Base-by-base conservation (phyloP, 495 filamentous ascomycete genomes). In the Penicillium ucsense region DNA sequence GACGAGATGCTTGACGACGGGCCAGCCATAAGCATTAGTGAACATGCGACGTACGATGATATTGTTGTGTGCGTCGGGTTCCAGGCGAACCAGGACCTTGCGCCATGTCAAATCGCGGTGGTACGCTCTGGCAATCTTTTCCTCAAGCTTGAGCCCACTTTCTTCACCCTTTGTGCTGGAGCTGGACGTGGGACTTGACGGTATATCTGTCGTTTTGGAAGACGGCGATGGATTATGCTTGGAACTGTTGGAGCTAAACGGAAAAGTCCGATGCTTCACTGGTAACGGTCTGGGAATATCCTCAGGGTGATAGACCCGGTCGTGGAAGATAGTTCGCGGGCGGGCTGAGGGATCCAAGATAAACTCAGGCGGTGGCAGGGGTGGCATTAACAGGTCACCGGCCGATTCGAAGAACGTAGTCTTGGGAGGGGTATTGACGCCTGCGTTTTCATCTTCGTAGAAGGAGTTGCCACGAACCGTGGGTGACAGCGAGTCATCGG, bases 41-140 rank as follows among this genome's bases (percentile, higher is more conserved):
- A 98, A 97, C 80, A 86, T 91, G 31, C 92, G 82, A 29, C 92
- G 84, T 12, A 98, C 92, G 49, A 95, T 84, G 48, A 98, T 91
- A 61, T 98, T 98, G 65, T 98, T 98, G 64, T 98, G 92, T 3
- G 92, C 92, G 72, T 98, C 92, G 1, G 92, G 92, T 61, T 98
- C 92, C 6, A 98, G 75, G 38, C 90, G 81, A 20, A 97, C 92
- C 7, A 98, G 79, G 3, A 97, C 92, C 61, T 98, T 98, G 8
- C 92, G 84, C 92, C 92, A 98, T 4, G 85, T 84, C 12, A 98
- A 68, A 52, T 84, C 85, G 5, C 80, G 77, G 61, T 98, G 92
- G 63, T 97, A 98, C 36, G 89, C 92, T 40, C 92, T 78, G 2
- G 92, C 91, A 46, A 98, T 98, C 61, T 96, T 97, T 60, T 98